These are phyloP conservation scores for Colletotrichum graminicola DNA, from an alignment of 2,329 filamentous ascomycete species.

Conservation along the genomic window DNA sequence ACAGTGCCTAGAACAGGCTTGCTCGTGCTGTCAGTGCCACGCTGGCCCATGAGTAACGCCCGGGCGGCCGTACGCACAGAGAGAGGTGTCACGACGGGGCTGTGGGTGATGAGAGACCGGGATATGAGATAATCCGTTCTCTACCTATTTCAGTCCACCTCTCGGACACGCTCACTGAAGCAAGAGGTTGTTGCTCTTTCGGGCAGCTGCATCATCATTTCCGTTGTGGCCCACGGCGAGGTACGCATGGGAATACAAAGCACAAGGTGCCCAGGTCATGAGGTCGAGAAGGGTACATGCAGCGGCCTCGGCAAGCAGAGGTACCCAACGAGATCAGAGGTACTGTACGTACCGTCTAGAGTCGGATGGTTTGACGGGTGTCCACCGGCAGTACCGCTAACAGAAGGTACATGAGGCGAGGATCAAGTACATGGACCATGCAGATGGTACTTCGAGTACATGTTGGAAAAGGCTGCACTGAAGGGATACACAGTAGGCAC, in stretches of 20 bases:
- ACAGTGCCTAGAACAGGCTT: background rate
- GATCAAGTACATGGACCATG: conserved; percentile 30
- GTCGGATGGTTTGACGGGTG: conserved; percentile 34
- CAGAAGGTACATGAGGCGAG: conserved; percentile 34
- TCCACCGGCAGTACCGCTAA: conserved; percentile 39
- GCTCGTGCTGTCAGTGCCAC: background rate
- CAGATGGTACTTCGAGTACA: conserved; percentile 31
- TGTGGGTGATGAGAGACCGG: background rate
- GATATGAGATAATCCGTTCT: background rate
- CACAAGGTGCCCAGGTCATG: background rate
- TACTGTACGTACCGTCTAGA: conserved; percentile 39
- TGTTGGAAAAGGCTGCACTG: conserved; percentile 15
- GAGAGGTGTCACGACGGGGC: background rate
- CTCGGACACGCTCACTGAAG: background rate
- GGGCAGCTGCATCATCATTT: background rate
- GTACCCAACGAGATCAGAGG: conserved; percentile 14
- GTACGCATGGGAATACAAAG: background rate
- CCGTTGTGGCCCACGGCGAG: background rate
- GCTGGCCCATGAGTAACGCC: background rate
- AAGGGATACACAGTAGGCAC: conserved; percentile 6
- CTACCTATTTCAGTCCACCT: background rate
- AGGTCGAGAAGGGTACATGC: conserved; percentile 9
- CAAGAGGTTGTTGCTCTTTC: background rate
- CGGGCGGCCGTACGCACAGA: conserved; percentile 4
- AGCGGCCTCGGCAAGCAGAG: background rate